Evolutionary conservation across 257 asterid species (phyloP).

Genomic region (Scutellaria barbata): DNA sequence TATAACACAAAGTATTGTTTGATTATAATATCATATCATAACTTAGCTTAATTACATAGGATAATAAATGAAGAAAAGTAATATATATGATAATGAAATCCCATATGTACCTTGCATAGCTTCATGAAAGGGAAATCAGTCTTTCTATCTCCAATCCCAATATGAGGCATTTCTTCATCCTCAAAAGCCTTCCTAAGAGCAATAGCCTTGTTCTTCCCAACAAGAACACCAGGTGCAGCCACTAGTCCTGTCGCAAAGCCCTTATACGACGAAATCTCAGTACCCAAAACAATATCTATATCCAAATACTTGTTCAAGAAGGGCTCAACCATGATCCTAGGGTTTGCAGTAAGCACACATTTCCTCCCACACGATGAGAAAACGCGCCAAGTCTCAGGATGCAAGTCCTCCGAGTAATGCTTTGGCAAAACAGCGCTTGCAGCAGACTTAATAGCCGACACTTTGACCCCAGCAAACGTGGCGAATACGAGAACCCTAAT

Average conservation of each 20-base stretch:
- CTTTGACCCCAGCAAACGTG: slow-evolving; percentile 38
- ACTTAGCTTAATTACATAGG: too few species aligned
- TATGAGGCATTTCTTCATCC: slow-evolving; percentile 28
- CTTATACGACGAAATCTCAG: slow-evolving; percentile 42
- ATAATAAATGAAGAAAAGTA: too few species aligned
- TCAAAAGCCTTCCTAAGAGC: slow-evolving; percentile 37
- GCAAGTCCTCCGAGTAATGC: slow-evolving; percentile 41
- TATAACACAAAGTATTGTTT: too few species aligned
- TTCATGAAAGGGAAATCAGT: slow-evolving; percentile 41
- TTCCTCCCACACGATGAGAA: slow-evolving; percentile 39
- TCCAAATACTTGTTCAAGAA: slow-evolving; percentile 38
- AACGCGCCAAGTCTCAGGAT: slow-evolving; percentile 46
- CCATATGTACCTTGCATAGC: slow-evolving; percentile 42
- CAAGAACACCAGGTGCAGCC: slow-evolving; percentile 32
- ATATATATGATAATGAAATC: too few species aligned
- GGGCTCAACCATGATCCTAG: slow-evolving; percentile 46
- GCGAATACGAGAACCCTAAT: slow-evolving; percentile 54
- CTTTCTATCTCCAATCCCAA: slow-evolving; percentile 42
- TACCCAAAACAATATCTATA: slow-evolving; percentile 39
- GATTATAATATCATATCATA: too few species aligned
- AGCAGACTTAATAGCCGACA: slow-evolving; percentile 37
- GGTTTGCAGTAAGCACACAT: slow-evolving; percentile 42
- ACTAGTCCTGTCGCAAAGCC: slow-evolving; percentile 49
- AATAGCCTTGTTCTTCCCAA: slow-evolving; percentile 38
- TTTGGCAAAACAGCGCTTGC: slow-evolving; percentile 37